These are phyloP conservation scores for Saccharomycopsis malanga DNA, from an alignment of 805 yeast genomes.

Conservation along the genomic window DNA sequence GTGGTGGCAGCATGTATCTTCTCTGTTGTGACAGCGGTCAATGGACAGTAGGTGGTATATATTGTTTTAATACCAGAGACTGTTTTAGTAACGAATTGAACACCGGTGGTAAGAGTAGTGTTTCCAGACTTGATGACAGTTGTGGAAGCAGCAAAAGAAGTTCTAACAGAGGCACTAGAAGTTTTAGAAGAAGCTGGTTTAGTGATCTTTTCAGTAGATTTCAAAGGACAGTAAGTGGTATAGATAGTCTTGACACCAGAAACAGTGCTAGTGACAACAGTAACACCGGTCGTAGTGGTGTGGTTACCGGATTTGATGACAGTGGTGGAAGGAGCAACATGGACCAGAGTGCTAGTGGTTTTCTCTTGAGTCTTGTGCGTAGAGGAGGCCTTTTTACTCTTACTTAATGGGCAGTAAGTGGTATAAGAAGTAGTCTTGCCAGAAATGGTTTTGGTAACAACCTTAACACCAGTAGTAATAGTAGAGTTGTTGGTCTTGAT, in stretches of 20 bases:
- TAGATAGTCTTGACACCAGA: conserved; percentile 22
- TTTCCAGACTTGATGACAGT: conserved; percentile 3
- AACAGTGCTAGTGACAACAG: conserved; percentile 23
- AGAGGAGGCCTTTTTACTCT: conserved; percentile 23
- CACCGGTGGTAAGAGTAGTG: conserved; percentile 20
- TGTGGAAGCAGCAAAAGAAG: background rate
- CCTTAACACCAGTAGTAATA: conserved; percentile 18
- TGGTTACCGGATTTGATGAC: conserved; percentile 24
- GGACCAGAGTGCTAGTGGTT: conserved; percentile 8
- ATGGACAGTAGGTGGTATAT: conserved; percentile 26
- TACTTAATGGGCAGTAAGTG: conserved; percentile 20
- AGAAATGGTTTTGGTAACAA: conserved; percentile 16
- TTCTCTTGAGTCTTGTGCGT: conserved; percentile 37
- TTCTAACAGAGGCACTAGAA: background rate
- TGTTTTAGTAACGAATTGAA: conserved; percentile 22
- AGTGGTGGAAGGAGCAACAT: conserved; percentile 3
- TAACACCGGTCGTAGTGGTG: conserved; percentile 23
- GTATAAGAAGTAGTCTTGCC: conserved; percentile 20
- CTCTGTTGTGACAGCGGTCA: conserved; percentile 18
- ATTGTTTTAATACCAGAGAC: conserved; percentile 21
- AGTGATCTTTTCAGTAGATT: conserved; percentile 14
- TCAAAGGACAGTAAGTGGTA: conserved; percentile 28
- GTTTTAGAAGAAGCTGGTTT: background rate
- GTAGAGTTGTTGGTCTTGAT: conserved; percentile 20
- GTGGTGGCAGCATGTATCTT: background rate